Conservation (phyloP, 495 filamentous ascomycete species). For the Aspergillus coremiiformis region DNA sequence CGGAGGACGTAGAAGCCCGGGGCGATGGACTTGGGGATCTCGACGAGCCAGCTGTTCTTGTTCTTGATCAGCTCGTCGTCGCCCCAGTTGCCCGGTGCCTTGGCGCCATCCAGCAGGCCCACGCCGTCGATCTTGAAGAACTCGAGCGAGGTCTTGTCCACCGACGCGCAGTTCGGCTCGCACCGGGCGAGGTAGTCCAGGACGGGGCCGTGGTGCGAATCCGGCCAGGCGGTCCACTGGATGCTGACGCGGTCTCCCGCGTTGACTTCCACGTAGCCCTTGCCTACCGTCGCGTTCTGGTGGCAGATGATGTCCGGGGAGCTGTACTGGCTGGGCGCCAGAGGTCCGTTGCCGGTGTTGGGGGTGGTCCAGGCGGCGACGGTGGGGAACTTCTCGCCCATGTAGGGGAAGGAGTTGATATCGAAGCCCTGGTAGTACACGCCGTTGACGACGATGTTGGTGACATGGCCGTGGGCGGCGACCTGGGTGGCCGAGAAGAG, state of each 20-base stretch:
- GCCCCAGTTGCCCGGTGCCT: slow-evolving; percentile 48
- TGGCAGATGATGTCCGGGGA: slow-evolving; percentile 58
- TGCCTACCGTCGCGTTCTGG: slow-evolving; percentile 39
- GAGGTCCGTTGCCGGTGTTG: slow-evolving; percentile 47
- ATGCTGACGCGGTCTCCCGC: slow-evolving; percentile 45
- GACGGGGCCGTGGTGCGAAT: slow-evolving; percentile 55
- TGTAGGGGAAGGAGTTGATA: slow-evolving; percentile 19
- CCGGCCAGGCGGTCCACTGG: slow-evolving; percentile 55
- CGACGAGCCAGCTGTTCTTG: slow-evolving; percentile 55
- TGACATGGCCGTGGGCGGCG: slow-evolving; percentile 46
- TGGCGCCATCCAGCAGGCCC: slow-evolving; percentile 43
- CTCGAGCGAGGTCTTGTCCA: slow-evolving; percentile 47
- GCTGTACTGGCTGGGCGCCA: slow-evolving; percentile 34
- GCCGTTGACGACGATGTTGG: slow-evolving; percentile 46
- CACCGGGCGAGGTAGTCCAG: slow-evolving; percentile 63
- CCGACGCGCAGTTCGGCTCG: slow-evolving; percentile 49
- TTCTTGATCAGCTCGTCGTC: slow-evolving; percentile 52
- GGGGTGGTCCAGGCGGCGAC: slow-evolving; percentile 41
- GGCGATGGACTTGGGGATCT: slow-evolving; percentile 52
- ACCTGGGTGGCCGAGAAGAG: slow-evolving; percentile 29
- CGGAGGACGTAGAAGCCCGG: slow-evolving; percentile 65
- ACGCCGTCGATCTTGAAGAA: slow-evolving; percentile 64
- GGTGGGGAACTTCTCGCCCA: slow-evolving; percentile 26
- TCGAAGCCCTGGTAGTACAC: slow-evolving; percentile 27
- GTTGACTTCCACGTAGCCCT: slow-evolving; percentile 38